Evolutionary conservation across 495 filamentous ascomycete species (phyloP), one percentile per base, ranked within the genome.

Genomic region (Parathielavia appendiculata): DNA sequence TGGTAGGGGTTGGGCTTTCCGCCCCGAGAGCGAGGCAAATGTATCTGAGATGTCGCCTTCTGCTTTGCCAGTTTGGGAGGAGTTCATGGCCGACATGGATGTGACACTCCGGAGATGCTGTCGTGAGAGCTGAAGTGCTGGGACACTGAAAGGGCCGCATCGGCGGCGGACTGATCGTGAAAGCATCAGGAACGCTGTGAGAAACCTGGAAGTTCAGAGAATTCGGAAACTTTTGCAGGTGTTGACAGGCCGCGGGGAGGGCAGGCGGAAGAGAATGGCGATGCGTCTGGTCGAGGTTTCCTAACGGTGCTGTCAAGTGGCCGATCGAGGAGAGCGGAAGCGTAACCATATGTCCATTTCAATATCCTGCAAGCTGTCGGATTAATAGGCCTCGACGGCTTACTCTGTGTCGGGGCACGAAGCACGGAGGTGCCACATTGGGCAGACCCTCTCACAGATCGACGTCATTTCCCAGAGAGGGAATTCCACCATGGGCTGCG

Each of bases 31-130:
- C 17, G 88, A 91, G 4, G 86, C 86, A 56, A 96, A 96, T 7
- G 90, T 81, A 57, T 87, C 88, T 0, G 88, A 90, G 51, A 96
- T 95, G 67, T 93, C 86, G 5, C 91, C 91, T 54, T 76, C 74
- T 10, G 73, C 67, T 62, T 78, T 79, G 11, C 32, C 38, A 26
- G 41, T n/a, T n/a, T n/a, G n/a, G n/a, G n/a, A 34, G 14, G 54
- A 20, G 40, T 51, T 54, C 60, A 65, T 65, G 35, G 60, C 34
- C 4, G 61, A 35, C 66, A 66, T 69, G 45, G 59, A 60, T 9
- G 51, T 54, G 13, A 49, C 20, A 44, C 49, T 22, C 5, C 54
- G 57, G 12, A 5, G 17, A 10, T 47, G 48, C 2, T 45, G 41
- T 10, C 13, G 50, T 20, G 40, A 17, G 12, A 39, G 40, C 26